Conservation (phyloP, 345 rosid species). For the Nephelium lappaceum region DNA sequence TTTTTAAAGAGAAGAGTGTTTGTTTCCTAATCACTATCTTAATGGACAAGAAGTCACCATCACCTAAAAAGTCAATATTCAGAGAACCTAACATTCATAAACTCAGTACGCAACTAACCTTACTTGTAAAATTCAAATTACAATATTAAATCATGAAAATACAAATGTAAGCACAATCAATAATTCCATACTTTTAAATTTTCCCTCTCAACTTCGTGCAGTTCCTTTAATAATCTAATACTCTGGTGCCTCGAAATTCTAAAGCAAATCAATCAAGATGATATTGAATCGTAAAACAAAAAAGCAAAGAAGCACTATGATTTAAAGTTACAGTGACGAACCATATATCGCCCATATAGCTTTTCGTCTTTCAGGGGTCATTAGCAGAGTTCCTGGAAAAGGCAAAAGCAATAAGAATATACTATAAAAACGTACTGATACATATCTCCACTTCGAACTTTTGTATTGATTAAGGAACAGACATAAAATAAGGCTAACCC, state of each 20-base stretch:
- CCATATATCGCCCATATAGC: slow-evolving; percentile 89
- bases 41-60: neutral
- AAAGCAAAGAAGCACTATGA: neutral
- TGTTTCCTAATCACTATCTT: neutral
- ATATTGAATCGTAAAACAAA: neutral
- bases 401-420: slow-evolving; percentile 15
- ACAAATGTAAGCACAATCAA: too few relatives aligned
- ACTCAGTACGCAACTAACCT: neutral
- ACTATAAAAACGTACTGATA: neutral
- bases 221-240: neutral
- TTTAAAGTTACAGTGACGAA: slow-evolving; percentile 28
- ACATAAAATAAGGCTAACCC: slow-evolving; percentile 43
- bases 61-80: neutral
- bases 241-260: neutral
- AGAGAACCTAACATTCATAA: neutral
- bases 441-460: neutral
- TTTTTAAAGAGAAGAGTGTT: neutral
- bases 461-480: neutral
- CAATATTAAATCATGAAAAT: too few relatives aligned
- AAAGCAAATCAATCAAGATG: neutral
- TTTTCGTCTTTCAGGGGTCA: slow-evolving; percentile 69
- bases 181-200: neutral
- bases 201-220: neutral
- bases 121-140: too few relatives aligned
- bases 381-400: slow-evolving; percentile 65